Base-by-base conservation (phyloP, 495 filamentous ascomycete genomes). In the Tuber magnatum region DNA sequence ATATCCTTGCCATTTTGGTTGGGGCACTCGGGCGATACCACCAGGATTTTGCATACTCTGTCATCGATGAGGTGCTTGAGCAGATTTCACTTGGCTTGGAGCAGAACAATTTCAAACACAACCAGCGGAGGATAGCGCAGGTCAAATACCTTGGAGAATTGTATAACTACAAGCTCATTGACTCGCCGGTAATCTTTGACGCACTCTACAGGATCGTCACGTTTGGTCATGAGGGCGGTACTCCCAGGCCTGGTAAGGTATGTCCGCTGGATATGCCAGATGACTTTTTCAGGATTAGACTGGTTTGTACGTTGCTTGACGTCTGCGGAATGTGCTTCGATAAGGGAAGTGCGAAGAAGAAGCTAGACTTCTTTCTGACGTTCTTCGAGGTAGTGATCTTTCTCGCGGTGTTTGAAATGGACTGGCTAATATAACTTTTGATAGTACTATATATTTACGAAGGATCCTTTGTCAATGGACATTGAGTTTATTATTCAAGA, bases 161-260 rank as follows among this genome's bases (percentile, higher is more conserved):
- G 51, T 99, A 99, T 86, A 97, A 97, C 79, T 99, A 98, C 84
- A 91, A 95, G 74, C 93, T 97, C 90, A 89, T 99, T 71, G 95
- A 99, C 82, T 95, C 96, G 35, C 92, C 92, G 0, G 91, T 98
- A 20, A 92, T 99, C 46, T 98, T 99, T 79, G 94, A 99, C 80
- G 92, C 92, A 2, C 87, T 99, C 83, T 99, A 97, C 83, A 92
- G 92, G 78, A 93, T 99, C 77, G 88, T 97, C 81, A 94, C 92
- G 1, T 97, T 95, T 80, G 95, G 94, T 24, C 92, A 98, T 82
- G 88, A 89, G 86, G 90, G 90, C 43, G 95, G 95, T 6, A 92
- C 91, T 35, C 94, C 96, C 0, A 86, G 91, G 35, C 91, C 92
- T 48, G 93, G 92, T 68, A 89, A 88, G 22, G 84, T 91, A 39